A percentile compares a stretch with the other conserved stretches of the same genome.
These are phyloP conservation scores for Pseudogymnoascus pannorum DNA, from an alignment of 2,329 filamentous ascomycete species.

Conservation along the genomic window DNA sequence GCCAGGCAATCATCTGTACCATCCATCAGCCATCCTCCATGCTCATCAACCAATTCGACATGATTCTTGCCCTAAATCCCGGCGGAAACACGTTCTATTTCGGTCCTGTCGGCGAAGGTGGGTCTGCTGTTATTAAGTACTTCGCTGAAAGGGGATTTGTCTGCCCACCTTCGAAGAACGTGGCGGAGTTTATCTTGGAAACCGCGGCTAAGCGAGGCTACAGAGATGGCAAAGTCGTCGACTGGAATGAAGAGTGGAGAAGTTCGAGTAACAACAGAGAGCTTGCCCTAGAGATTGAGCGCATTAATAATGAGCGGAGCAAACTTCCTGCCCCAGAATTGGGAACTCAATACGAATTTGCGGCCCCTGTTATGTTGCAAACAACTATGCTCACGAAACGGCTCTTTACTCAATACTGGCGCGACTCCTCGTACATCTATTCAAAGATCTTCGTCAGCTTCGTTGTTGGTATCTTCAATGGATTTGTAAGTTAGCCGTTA, in stretches of 20 bases:
- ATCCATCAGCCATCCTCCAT: conserved; percentile 49
- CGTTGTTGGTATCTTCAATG: conserved; percentile 49
- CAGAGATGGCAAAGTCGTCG: conserved; percentile 34
- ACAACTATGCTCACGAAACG: conserved; percentile 57
- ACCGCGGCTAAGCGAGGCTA: conserved; percentile 26
- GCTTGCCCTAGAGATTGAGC: conserved; percentile 55
- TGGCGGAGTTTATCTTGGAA: conserved; percentile 36
- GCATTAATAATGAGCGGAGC: conserved; percentile 49
- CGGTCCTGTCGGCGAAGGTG: conserved; percentile 56
- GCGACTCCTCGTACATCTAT: conserved; percentile 49
- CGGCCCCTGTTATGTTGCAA: conserved; percentile 58
- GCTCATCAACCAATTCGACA: conserved; percentile 50
- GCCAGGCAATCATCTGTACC: conserved; percentile 47
- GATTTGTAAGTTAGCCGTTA: conserved; percentile 33
- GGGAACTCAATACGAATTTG: conserved; percentile 61
- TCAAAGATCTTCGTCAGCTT: conserved; percentile 46
- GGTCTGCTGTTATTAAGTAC: conserved; percentile 49
- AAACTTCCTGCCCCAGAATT: conserved; percentile 34
- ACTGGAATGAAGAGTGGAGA: conserved; percentile 68
- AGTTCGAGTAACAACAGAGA: conserved; percentile 52
- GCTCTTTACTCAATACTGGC: conserved; percentile 52
- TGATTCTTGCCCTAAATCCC: conserved; percentile 54
- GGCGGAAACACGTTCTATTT: conserved; percentile 65
- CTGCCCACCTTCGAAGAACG: conserved; percentile 45
- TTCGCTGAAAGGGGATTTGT: conserved; percentile 54